Conservation (phyloP, 495 filamentous ascomycete genomes). For the Penicillium paradoxum region DNA sequence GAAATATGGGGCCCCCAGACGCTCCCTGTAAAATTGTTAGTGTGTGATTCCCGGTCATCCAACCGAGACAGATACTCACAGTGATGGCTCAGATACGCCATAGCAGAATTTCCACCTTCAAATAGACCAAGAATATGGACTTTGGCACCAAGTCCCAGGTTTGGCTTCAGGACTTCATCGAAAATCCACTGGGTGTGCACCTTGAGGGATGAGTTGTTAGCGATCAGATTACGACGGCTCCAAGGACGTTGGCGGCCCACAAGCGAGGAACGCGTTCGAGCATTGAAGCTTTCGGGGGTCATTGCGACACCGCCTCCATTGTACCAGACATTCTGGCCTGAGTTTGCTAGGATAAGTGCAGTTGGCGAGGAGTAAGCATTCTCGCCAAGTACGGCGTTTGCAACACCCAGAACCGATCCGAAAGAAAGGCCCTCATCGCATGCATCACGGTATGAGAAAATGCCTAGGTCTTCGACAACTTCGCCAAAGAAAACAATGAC, state of each 20-base stretch:
- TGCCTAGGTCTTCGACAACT: slow-evolving; percentile 62
- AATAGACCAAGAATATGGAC: slow-evolving; percentile 64
- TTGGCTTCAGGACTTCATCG: slow-evolving; percentile 49
- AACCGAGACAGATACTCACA: slow-evolving; percentile 37
- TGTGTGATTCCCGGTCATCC: not conserved
- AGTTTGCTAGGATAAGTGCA: slow-evolving; percentile 64
- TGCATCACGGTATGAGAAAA: slow-evolving; percentile 64
- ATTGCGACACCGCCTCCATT: slow-evolving; percentile 51
- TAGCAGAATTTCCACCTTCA: slow-evolving; percentile 45
- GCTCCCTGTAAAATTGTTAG: slow-evolving; percentile 23
- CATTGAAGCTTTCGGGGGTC: slow-evolving; percentile 46
- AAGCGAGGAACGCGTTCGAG: slow-evolving; percentile 50
- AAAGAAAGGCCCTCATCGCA: slow-evolving; percentile 55
- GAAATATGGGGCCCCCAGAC: slow-evolving; percentile 31
- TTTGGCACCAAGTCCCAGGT: slow-evolving; percentile 36
- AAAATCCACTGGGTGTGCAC: slow-evolving; percentile 64
- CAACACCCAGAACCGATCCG: slow-evolving; percentile 61
- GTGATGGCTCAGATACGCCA: slow-evolving; percentile 51
- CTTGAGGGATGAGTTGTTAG: slow-evolving; percentile 42
- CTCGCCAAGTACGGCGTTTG: slow-evolving; percentile 42
- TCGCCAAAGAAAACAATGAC: slow-evolving; percentile 75
- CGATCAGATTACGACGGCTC: slow-evolving; percentile 49
- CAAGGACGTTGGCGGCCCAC: slow-evolving; percentile 34
- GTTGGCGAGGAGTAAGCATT: slow-evolving; percentile 3
- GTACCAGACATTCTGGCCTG: slow-evolving; percentile 67